Base-by-base conservation (phyloP, 1,284 basidiomycete species). In the Cryptococcus amylolentus region DNA sequence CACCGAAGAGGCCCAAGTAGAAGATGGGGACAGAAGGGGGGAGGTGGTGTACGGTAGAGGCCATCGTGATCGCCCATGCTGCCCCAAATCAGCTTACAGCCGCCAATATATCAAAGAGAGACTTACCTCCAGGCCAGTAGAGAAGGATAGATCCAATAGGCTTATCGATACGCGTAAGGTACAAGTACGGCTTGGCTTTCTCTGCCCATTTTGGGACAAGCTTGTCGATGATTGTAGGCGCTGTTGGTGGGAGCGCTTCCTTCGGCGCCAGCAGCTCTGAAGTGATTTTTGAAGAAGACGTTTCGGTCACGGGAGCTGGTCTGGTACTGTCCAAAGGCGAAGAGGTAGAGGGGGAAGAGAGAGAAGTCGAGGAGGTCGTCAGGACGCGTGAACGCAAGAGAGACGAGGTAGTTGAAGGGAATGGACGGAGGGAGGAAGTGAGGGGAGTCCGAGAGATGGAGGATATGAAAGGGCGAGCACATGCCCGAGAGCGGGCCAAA, bases 61-160 rank as follows among this genome's bases (percentile, higher is more conserved):
- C 91, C 88, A 97, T 92, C 1, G 91, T 91, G 66, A 97, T 94
- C 9, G 90, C 90, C 91, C 93, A 97, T 12, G 92, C 94, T 96
- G 65, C 14, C 16, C 31, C 16, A 28, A 16, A 13, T 41, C 35
- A 41, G 44, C 41, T 37, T 20, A 7, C 12, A 39, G 14, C 16
- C 16, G 13, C 40, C 50, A 14, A 18, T 4, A 9, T 20, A 51
- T 13, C n/a, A 41, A 14, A 16, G n/a, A 45, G 42, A n/a, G 12
- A 83, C 86, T 61, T 57, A 93, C 92, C 83, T 73, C 95, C 97
- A 1, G 95, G 95, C 81, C 91, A 94, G 74, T 88, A 96, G 12
- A 98, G 81, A 5, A 98, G 79, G 57, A 94, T 80, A 0, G 91
- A 91, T 20, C 95, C 95, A 62, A 95, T 97, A 12, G 96, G 95